Evolutionary conservation across 1,139 yeast species (phyloP), one percentile per base, ranked within the genome.

Genomic region (Nakaseomyces glabratus): DNA sequence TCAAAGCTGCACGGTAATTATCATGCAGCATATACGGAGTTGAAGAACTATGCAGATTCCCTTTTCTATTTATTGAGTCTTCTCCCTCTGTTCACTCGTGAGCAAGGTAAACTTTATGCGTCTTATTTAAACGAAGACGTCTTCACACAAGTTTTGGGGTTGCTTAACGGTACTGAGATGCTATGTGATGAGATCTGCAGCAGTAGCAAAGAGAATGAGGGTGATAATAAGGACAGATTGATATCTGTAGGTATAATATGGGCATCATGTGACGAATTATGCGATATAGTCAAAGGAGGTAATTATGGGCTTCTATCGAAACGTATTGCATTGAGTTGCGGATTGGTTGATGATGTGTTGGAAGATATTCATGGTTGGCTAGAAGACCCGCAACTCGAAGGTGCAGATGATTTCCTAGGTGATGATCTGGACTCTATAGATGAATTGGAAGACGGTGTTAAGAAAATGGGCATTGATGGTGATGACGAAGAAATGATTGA

Each of bases 331-430:
- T 63, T 61, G 35, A 68, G 72, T 24, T 61, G 71, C 16, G 48
- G 55, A 4, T 51, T 79, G 35, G 61, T 78, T 7, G 73, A 68
- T 17, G 90, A 80, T 56, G 82, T 81, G 0, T 60, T 72, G 21
- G 74, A 68, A 8, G 88, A 80, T 45, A 68, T 77, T 40, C 71
- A 62, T 11, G 82, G 74, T 41, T 80, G 86, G 84, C 52, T 74
- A 1, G 70, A 73, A 39, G 66, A 76, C 43, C 88, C 88, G 0
- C 62, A 61, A 23, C 62, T 62, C 4, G 66, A 63, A 31, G 64
- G 61, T 35, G 66, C 61, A 3, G 51, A 48, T 18, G 49, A 42
- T 17, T 44, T 34, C 5, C 41, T 40, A 22, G 37, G 34, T n/a
- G 65, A 59, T 21, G 65, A 60, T 3, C 59, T 48, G 2, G 63